phyloP scores from a whole-genome alignment of 1,284 basidiomycete genomes.

The Puccinia coronata region DNA sequence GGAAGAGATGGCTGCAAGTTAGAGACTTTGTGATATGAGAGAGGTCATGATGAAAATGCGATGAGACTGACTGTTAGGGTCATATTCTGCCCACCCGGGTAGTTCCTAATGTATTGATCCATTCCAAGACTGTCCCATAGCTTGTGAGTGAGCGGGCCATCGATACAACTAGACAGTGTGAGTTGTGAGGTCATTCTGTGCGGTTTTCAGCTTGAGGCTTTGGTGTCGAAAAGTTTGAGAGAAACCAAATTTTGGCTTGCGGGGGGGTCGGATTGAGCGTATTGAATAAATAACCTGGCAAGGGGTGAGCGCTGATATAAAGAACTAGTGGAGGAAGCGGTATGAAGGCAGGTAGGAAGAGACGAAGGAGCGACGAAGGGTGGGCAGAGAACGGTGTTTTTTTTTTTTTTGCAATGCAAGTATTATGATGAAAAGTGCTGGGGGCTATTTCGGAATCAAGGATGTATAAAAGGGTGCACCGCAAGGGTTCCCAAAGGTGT shows the following conservation, averaged over 20 bases:
- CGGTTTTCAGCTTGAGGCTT: neutral
- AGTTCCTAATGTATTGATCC: constrained; percentile 35
- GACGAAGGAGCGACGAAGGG: neutral
- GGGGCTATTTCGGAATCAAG: no score
- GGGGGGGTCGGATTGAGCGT: neutral
- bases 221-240: neutral
- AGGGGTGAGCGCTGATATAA: neutral
- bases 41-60: neutral
- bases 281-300: neutral
- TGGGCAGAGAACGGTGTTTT: no score
- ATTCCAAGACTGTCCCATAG: constrained; percentile 34
- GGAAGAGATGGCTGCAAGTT: neutral
- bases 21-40: neutral
- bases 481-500: neutral
- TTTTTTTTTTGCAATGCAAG: no score
- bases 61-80: constrained; percentile 10
- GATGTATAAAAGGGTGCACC: no score
- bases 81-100: constrained; percentile 39
- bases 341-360: neutral
- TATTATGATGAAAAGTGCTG: no score
- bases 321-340: neutral
- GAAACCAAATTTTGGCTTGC: neutral
- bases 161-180: constrained; percentile 15
- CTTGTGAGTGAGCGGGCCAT: constrained; percentile 16
- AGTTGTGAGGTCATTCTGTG: constrained; percentile 22